Evolutionary conservation across 78 protist species (phyloP).

Genomic region (Dictyostelium citrinum): DNA sequence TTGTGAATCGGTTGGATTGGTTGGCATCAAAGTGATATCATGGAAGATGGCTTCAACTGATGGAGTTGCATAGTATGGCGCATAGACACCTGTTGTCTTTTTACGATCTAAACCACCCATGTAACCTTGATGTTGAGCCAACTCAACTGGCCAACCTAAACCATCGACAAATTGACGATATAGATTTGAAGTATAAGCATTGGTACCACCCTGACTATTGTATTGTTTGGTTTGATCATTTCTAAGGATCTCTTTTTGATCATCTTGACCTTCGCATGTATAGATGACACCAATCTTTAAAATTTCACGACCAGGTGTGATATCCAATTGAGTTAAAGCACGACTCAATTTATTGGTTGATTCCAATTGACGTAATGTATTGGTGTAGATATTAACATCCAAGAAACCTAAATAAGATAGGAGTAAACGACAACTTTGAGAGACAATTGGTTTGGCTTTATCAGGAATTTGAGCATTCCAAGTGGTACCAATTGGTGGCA

Average conservation of each 20-base stretch:
- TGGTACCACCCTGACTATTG: not conserved
- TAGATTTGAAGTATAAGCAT: not conserved
- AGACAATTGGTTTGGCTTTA: not conserved
- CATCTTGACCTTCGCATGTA: constrained; percentile 92
- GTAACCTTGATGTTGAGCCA: constrained; percentile 56
- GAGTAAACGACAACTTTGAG: constrained; percentile 52
- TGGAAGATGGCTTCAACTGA: constrained; percentile 91
- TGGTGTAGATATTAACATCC: constrained; percentile 12
- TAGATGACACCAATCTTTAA: constrained; percentile 94
- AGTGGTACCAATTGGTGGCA: not conserved
- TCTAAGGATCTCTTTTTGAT: constrained; percentile 84
- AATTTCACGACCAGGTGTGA: constrained; percentile 83
- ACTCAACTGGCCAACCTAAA: constrained; percentile 90
- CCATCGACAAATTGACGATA: constrained; percentile 88
- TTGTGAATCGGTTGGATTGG: constrained; percentile 79
- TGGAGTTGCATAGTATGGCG: constrained; percentile 87
- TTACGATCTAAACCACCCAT: constrained; percentile 90
- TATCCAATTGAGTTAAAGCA: constrained; percentile 55
- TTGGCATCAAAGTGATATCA: constrained; percentile 90
- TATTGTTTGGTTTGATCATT: constrained; percentile 50
- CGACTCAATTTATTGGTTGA: constrained; percentile 9
- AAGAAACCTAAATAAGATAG: constrained; percentile 41
- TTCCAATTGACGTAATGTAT: constrained; percentile 19
- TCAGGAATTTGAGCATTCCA: constrained; percentile 11
- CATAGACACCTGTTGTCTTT: constrained; percentile 74